phyloP scores from a whole-genome alignment of 495 filamentous ascomycete species.

The Daldinia bambusicola region DNA sequence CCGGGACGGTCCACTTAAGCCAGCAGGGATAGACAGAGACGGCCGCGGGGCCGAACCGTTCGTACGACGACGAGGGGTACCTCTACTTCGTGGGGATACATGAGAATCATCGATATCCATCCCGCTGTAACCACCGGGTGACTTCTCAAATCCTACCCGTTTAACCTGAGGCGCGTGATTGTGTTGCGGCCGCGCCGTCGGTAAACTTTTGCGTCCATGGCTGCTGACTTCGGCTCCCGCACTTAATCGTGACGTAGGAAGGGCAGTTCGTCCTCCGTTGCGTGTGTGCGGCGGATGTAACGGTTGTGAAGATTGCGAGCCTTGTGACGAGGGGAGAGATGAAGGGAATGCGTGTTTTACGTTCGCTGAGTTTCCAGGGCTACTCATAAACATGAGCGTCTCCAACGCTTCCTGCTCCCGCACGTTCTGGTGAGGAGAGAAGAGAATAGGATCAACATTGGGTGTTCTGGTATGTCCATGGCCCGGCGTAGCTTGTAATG shows the following conservation, averaged over 20 bases:
- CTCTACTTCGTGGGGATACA: constrained; percentile 49
- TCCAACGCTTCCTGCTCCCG: constrained; percentile 91
- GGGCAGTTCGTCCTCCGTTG: constrained; percentile 48
- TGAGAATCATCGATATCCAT: constrained; percentile 59
- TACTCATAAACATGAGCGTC: constrained; percentile 86
- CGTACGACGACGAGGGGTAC: constrained; percentile 54
- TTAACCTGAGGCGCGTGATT: constrained; percentile 52
- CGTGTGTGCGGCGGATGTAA: constrained; percentile 40
- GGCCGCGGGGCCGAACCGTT: constrained; percentile 48
- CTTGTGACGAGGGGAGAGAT: constrained; percentile 32
- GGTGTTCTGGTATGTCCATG: constrained; percentile 59
- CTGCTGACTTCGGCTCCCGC: constrained; percentile 29
- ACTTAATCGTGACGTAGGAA: constrained; percentile 52
- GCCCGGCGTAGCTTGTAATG: constrained; percentile 43
- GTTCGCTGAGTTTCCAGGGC: constrained; percentile 77
- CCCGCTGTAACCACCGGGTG: constrained; percentile 45
- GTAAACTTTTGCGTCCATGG: constrained; percentile 57
- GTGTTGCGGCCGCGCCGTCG: constrained; percentile 52
- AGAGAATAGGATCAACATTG: constrained; percentile 69
- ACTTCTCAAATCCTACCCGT: constrained; percentile 60
- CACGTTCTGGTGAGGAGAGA: constrained; percentile 59
- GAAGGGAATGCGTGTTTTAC: constrained; percentile 61
- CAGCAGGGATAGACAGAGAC: constrained; percentile 54
- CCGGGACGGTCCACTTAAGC: constrained; percentile 49
- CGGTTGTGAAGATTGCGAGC: constrained; percentile 45